Evolutionary conservation across 2,329 filamentous ascomycete species (phyloP).

Genomic region (Pseudogymnoascus sp.): DNA sequence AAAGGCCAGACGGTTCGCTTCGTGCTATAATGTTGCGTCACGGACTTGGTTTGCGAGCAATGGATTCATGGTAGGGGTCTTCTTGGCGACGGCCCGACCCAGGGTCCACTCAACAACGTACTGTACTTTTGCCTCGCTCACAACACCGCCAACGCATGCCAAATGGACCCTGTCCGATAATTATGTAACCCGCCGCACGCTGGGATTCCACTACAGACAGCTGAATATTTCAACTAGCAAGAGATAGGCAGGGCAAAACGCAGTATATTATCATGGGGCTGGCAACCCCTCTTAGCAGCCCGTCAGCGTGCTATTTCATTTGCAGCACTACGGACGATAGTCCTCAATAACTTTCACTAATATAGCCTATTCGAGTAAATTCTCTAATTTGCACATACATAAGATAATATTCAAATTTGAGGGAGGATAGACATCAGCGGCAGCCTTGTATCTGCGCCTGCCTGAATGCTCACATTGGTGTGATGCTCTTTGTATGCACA

Average conservation of each 20-base stretch:
- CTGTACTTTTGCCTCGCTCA: no score
- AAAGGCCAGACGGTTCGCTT: no score
- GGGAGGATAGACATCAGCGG: neutral
- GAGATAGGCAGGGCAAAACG: slow-evolving; percentile 57
- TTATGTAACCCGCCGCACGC: slow-evolving; percentile 70
- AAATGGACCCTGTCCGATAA: slow-evolving; percentile 70
- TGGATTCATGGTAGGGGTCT: no score
- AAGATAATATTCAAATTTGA: neutral
- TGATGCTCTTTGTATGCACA: neutral
- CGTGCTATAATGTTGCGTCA: no score
- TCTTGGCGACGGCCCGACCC: no score
- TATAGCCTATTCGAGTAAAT: neutral
- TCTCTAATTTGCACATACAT: neutral
- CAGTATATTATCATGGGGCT: slow-evolving; percentile 61
- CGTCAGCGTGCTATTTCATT: neutral
- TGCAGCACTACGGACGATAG: neutral
- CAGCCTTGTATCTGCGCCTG: neutral
- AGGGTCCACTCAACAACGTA: no score
- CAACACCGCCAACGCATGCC: no score
- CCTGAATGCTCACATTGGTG: no score
- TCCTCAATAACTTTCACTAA: neutral
- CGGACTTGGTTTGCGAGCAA: neutral
- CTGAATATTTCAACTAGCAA: slow-evolving; percentile 59
- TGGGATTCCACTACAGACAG: slow-evolving; percentile 55
- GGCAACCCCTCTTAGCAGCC: slow-evolving; percentile 16